Evolutionary conservation across 345 rosid species (phyloP).

Genomic region (Eucalyptus guilfoylei): DNA sequence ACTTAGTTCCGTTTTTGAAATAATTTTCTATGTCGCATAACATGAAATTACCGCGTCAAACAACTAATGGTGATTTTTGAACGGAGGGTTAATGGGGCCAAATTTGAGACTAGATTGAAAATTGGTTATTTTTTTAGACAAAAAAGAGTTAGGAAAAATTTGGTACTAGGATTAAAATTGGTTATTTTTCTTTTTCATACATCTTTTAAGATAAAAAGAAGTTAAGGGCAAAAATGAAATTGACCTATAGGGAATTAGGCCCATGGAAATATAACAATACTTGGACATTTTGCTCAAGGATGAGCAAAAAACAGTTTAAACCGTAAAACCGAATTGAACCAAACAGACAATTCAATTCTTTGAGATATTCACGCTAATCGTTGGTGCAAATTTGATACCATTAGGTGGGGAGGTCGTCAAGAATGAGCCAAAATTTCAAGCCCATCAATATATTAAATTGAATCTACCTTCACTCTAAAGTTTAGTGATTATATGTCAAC

Average conservation of each 20-base stretch:
- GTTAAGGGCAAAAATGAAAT: background rate
- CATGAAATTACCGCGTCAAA: background rate
- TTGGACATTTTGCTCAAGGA: background rate
- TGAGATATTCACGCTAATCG: too few relatives aligned
- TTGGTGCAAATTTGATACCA: background rate
- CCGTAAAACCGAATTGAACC: background rate
- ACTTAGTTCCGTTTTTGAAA: background rate
- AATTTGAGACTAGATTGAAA: background rate
- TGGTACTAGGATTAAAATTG: background rate
- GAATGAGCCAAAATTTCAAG: background rate
- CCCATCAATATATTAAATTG: background rate
- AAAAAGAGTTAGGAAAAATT: background rate
- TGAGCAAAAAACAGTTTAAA: background rate
- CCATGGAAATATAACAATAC: background rate
- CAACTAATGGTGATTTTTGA: background rate
- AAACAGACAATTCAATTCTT: too few relatives aligned
- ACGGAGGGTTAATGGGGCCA: background rate
- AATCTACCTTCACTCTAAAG: rapidly evolving
- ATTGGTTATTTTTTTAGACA: too few relatives aligned
- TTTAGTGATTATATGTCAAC: background rate
- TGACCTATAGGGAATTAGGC: background rate
- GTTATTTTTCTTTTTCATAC: too few relatives aligned
- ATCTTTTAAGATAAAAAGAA: background rate
- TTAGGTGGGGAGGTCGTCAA: rapidly evolving
- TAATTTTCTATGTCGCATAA: background rate